Percentiles rank a stretch among this genome's conserved stretches.
Evolutionary conservation across 805 yeast genomes (phyloP).

Genomic region (Torulaspora microellipsoides): DNA sequence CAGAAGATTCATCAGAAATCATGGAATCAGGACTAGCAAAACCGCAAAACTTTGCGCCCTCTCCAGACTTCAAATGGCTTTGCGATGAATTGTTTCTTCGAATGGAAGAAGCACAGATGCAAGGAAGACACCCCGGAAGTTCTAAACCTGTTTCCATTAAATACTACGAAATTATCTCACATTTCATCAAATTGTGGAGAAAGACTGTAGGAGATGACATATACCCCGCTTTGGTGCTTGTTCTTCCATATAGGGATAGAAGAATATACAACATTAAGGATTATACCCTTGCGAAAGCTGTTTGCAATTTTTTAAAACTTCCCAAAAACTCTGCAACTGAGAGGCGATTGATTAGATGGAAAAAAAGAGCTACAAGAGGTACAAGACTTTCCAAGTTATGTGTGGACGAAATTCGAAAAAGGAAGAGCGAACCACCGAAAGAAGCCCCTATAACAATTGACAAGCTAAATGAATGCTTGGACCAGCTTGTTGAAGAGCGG

Average conservation of each 20-base stretch:
- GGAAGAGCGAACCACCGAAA: constrained; percentile 42
- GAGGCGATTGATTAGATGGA: constrained; percentile 45
- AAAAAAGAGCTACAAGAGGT: constrained; percentile 39
- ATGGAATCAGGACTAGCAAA: neutral
- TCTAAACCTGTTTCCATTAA: constrained; percentile 20
- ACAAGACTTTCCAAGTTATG: constrained; percentile 47
- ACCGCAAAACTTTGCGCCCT: constrained; percentile 32
- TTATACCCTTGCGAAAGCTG: constrained; percentile 46
- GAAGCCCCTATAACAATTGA: constrained; percentile 42
- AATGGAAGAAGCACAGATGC: constrained; percentile 23
- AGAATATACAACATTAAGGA: constrained; percentile 64
- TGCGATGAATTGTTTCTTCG: constrained; percentile 33
- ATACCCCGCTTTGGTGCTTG: constrained; percentile 59
- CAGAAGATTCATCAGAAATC: no score
- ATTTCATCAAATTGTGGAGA: constrained; percentile 50
- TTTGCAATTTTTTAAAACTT: constrained; percentile 51
- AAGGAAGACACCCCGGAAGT: constrained; percentile 6
- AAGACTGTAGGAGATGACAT: constrained; percentile 55
- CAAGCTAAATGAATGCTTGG: constrained; percentile 46
- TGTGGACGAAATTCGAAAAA: constrained; percentile 42
- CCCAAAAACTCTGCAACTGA: constrained; percentile 61
- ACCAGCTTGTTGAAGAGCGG: constrained; percentile 38
- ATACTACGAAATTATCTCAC: constrained; percentile 30
- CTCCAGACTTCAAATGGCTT: constrained; percentile 38
- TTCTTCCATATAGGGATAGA: constrained; percentile 59